phyloP scores from a whole-genome alignment of 2,329 filamentous ascomycete species.

The Domatiomyces globalis region DNA sequence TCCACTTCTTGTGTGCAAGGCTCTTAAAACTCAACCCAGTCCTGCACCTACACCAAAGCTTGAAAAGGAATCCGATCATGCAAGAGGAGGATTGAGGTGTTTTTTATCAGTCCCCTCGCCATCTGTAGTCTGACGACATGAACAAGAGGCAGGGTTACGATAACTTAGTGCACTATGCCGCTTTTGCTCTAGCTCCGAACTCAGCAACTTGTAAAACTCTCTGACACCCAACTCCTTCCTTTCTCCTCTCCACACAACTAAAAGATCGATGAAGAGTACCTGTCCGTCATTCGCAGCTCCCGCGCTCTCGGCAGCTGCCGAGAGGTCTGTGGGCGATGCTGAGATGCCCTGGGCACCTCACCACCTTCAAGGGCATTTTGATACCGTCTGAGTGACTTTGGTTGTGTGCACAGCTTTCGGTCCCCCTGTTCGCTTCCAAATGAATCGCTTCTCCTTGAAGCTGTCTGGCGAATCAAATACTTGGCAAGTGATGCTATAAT shows the following conservation, averaged over 20 bases:
- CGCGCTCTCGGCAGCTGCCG: conserved; percentile 12
- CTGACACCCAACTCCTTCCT: conserved; percentile 2
- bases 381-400: conserved; percentile 13
- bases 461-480: background rate
- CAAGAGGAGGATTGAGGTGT: conserved; percentile 5
- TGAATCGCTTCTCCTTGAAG: background rate
- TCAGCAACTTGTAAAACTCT: background rate
- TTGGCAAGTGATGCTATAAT: background rate
- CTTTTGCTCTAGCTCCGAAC: background rate
- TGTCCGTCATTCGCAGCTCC: conserved; percentile 14
- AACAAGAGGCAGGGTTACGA: background rate
- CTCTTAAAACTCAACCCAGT: background rate
- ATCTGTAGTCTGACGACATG: too few relatives aligned
- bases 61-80: background rate
- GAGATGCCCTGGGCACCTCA: conserved; percentile 19
- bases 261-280: conserved; percentile 19
- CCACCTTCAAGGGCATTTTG: conserved; percentile 19
- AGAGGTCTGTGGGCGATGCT: conserved; percentile 20
- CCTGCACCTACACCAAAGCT: background rate
- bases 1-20: background rate
- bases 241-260: conserved; percentile 18
- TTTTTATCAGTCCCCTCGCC: background rate
- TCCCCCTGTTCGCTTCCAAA: background rate
- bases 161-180: background rate
- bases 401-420: background rate